A percentile compares a stretch with the other conserved stretches of the same genome.
Evolutionary conservation across 257 asterid genomes (phyloP).

Genomic region (Lantana camara): DNA sequence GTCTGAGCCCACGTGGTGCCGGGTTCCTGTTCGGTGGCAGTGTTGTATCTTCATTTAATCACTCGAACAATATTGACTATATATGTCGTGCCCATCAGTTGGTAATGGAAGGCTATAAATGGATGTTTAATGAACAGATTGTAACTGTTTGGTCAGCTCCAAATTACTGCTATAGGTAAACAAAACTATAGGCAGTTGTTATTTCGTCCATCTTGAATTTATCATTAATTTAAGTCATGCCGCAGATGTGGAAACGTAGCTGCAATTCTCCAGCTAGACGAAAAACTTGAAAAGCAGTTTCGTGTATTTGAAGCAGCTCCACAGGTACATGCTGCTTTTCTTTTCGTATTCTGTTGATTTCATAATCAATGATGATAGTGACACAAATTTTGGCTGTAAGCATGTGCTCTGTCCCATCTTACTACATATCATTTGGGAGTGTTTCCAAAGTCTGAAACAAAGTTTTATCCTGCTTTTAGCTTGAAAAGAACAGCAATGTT

Average conservation of each 20-base stretch:
- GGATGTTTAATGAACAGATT: slow-evolving; percentile 94
- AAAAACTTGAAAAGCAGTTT: slow-evolving; percentile 73
- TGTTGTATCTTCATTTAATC: slow-evolving; percentile 82
- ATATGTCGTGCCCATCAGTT: slow-evolving; percentile 98
- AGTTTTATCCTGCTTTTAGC: no score
- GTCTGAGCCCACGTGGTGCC: slow-evolving; percentile 98
- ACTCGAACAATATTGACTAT: slow-evolving; percentile 77
- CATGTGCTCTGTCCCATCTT: not conserved
- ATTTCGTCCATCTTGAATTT: slow-evolving; percentile 5
- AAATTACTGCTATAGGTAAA: slow-evolving; percentile 94
- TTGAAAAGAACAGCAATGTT: no score
- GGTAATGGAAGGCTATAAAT: slow-evolving; percentile 98
- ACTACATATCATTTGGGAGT: not conserved
- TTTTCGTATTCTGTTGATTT: not conserved
- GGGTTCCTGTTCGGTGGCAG: slow-evolving; percentile 95
- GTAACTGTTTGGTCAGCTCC: slow-evolving; percentile 99
- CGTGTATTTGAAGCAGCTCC: slow-evolving; percentile 98
- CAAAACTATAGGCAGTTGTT: not conserved
- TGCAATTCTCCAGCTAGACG: slow-evolving; percentile 92
- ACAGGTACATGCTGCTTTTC: slow-evolving; percentile 50
- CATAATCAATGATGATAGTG: not conserved
- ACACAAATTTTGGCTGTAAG: not conserved
- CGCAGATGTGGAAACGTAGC: slow-evolving; percentile 97
- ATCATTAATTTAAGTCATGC: slow-evolving; percentile 15
- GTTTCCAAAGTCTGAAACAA: no score